These are phyloP conservation scores for Terana coerulea DNA, from an alignment of 768 basidiomycete genomes.

Conservation along the genomic window DNA sequence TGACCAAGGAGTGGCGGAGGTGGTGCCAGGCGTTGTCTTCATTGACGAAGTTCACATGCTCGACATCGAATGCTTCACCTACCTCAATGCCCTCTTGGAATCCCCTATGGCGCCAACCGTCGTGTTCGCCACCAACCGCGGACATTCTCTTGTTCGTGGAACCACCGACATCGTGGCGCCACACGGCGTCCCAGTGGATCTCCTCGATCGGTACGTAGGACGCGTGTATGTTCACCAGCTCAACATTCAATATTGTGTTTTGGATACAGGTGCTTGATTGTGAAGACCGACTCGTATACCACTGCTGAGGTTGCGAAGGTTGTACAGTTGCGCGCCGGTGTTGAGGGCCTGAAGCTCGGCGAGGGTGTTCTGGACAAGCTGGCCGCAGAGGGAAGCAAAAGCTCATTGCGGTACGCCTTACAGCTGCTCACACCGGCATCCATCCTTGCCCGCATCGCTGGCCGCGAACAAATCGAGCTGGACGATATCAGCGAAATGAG, in stretches of 20 bases:
- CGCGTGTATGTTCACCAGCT: not conserved
- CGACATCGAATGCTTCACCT: slow-evolving; percentile 99
- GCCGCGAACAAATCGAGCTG: slow-evolving; percentile 74
- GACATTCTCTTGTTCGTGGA: slow-evolving; percentile 87
- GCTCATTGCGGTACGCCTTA: slow-evolving; percentile 86
- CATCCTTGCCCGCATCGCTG: slow-evolving; percentile 75
- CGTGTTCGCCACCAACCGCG: slow-evolving; percentile 94
- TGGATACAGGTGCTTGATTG: slow-evolving; percentile 79
- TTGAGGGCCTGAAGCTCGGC: slow-evolving; percentile 80
- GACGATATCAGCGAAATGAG: slow-evolving; percentile 95
- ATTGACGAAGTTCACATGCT: slow-evolving; percentile 99
- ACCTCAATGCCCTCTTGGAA: slow-evolving; percentile 92
- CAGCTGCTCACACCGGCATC: slow-evolving; percentile 90
- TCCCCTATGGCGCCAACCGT: slow-evolving; percentile 97
- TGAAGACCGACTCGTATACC: slow-evolving; percentile 83
- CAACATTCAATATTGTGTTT: not conserved
- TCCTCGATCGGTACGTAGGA: slow-evolving; percentile 75
- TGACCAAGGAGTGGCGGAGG: slow-evolving; percentile 96
- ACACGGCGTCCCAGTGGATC: slow-evolving; percentile 91
- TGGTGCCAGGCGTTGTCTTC: slow-evolving; percentile 96
- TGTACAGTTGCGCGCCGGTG: slow-evolving; percentile 77
- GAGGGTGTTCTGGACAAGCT: slow-evolving; percentile 75
- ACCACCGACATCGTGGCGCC: slow-evolving; percentile 89
- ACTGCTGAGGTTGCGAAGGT: slow-evolving; percentile 85
- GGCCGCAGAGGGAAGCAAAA: slow-evolving; percentile 77